Base-by-base conservation (phyloP, 1,284 basidiomycete genomes). In the Moniliophthora roreri region DNA sequence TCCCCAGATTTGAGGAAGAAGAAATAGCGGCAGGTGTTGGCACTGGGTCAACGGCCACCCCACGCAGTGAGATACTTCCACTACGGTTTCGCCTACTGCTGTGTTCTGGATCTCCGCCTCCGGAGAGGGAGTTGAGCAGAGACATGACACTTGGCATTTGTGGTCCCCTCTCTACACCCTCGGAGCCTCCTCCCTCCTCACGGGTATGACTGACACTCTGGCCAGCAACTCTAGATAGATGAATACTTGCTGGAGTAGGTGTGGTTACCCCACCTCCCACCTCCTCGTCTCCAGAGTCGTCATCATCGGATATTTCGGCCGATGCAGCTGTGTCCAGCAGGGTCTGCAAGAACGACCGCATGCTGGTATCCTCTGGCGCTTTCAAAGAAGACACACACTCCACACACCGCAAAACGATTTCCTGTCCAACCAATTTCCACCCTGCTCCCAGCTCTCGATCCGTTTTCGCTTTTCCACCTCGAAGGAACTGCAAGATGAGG, bases 131-230 rank as follows among this genome's bases (percentile, higher is more conserved):
- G 24, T n/a, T 28, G 13, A 46, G 28, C 21, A 46, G 26, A 26
- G 44, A 46, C n/a, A 46, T 46, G 24, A 46, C 44, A 32, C 44
- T 46, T 24, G 44, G 44, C 28, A 46, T 26, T 16, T 46, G 44
- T 15, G 44, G 28, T 16, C 23, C 8, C 7, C 24, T 16, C 24
- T 23, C 28, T n/a, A 18, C 8, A 8, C 24, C n/a, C 2, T 11
- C n/a, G 9, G 44, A 24, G 11, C 8, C 4, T 28, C 13, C 13
- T 15, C n/a, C 8, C 24, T 46, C 44, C 11, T 32, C 28, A 32
- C 24, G 24, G 10, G 11, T 32, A 8, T 10, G 24, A 23, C 11
- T 46, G 44, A 46, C 28, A 28, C 9, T 28, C 44, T 15, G 21
- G 26, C 24, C 28, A 28, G 15, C 44, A 28, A 46, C 24, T 32